Percentiles rank a stretch among this genome's conserved stretches.
Evolutionary conservation across 371 early-diverging fungal species (phyloP).

Genomic region (Mortierella sp.): DNA sequence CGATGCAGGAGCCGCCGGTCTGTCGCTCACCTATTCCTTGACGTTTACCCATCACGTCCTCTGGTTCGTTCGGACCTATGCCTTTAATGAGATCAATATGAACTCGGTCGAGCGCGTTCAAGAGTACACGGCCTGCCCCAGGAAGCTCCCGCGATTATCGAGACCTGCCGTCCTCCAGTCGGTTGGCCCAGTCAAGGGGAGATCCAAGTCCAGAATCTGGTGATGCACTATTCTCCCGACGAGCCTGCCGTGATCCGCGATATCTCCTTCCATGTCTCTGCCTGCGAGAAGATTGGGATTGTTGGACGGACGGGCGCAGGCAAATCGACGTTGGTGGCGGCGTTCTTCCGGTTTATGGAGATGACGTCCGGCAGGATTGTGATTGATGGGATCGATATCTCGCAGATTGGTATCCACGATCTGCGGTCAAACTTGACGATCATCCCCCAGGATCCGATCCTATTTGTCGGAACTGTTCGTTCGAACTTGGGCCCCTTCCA

Average conservation of each 20-base stretch:
- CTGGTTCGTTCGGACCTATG: conserved; percentile 83
- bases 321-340: conserved; percentile 74
- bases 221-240: conserved; percentile 76
- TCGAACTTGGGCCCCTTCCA: conserved; percentile 84
- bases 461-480: conserved; percentile 73
- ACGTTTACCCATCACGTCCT: conserved; percentile 76
- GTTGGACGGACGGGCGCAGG: conserved; percentile 75
- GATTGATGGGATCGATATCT: conserved; percentile 80
- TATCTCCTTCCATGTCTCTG: conserved; percentile 69
- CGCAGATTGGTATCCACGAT: conserved; percentile 71
- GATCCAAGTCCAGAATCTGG: conserved; percentile 71
- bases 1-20: conserved; percentile 83
- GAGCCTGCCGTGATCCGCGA: conserved; percentile 75
- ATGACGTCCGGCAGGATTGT: conserved; percentile 67
- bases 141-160: conserved; percentile 71
- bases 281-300: conserved; percentile 74
- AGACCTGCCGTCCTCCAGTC: conserved; percentile 61
- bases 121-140: conserved; percentile 82
- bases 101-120: conserved; percentile 88
- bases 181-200: conserved; percentile 81
- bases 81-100: conserved; percentile 87
- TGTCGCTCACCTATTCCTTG: conserved; percentile 81
- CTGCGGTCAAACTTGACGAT: conserved; percentile 68
- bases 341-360: conserved; percentile 84
- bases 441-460: conserved; percentile 68